Percentiles rank a stretch among this genome's conserved stretches.
These are phyloP conservation scores for Micractinium sp. DNA, from an alignment of 139 green algal genomes.

Conservation along the genomic window DNA sequence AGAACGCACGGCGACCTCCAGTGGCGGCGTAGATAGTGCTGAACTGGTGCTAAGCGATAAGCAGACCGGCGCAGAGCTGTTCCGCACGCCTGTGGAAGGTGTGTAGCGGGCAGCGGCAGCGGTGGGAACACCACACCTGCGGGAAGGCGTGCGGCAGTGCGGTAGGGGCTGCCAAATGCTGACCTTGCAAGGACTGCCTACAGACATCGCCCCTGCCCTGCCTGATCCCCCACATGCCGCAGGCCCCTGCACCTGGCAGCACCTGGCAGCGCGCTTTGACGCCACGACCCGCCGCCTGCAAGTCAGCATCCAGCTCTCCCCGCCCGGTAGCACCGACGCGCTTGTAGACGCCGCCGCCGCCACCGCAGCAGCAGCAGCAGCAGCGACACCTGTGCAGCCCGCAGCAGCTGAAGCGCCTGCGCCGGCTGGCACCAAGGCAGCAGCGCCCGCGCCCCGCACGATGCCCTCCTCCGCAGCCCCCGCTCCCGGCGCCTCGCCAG, in stretches of 20 bases:
- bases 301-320: background rate
- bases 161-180: no score
- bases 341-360: background rate
- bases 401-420: background rate
- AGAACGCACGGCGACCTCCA: background rate
- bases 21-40: background rate
- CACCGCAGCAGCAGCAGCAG: background rate
- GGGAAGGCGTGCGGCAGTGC: no score
- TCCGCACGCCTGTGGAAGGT: constrained; percentile 8
- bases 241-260: constrained; percentile 18
- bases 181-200: no score
- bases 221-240: background rate
- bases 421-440: background rate
- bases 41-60: background rate
- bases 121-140: background rate
- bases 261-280: constrained; percentile 4
- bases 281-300: background rate
- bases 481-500: no score
- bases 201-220: no score
- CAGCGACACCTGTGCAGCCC: background rate
- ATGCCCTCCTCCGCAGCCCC: no score
- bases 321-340: background rate
- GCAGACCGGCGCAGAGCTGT: background rate
- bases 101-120: background rate
- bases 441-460: background rate